Conservation (phyloP, 2,329 filamentous ascomycete species). For the Capronia coronata region DNA sequence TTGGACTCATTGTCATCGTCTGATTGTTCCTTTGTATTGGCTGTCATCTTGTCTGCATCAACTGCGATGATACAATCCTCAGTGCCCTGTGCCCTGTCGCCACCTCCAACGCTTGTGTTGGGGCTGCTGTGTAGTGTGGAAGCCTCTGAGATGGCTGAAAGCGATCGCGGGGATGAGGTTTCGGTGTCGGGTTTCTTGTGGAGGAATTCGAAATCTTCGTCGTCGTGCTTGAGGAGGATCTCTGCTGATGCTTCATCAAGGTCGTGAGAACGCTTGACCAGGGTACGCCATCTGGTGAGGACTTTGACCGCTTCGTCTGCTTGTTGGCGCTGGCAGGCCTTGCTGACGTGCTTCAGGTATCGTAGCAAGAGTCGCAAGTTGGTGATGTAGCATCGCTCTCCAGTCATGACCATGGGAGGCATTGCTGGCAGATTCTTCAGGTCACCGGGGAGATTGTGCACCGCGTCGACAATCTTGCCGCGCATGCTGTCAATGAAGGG, state of each 20-base stretch:
- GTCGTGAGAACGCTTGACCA: background rate
- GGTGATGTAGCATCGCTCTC: background rate
- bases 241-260: background rate
- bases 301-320: background rate
- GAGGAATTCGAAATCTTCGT: background rate
- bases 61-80: background rate
- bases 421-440: background rate
- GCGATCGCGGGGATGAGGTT: background rate
- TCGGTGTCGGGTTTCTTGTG: background rate
- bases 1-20: background rate
- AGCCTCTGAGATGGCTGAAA: background rate
- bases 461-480: background rate
- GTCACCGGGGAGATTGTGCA: background rate
- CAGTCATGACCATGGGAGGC: background rate
- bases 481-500: background rate
- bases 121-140: no score
- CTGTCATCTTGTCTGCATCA: background rate
- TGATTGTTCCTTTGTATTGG: background rate
- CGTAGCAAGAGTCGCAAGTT: slow-evolving; percentile 5
- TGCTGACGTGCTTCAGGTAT: slow-evolving; percentile 10
- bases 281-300: background rate
- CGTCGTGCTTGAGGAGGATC: background rate
- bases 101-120: no score
- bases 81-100: background rate
- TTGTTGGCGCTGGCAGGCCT: slow-evolving; percentile 7